phyloP scores from a whole-genome alignment of 2,329 filamentous ascomycete species.

The Epichloe elymi region DNA sequence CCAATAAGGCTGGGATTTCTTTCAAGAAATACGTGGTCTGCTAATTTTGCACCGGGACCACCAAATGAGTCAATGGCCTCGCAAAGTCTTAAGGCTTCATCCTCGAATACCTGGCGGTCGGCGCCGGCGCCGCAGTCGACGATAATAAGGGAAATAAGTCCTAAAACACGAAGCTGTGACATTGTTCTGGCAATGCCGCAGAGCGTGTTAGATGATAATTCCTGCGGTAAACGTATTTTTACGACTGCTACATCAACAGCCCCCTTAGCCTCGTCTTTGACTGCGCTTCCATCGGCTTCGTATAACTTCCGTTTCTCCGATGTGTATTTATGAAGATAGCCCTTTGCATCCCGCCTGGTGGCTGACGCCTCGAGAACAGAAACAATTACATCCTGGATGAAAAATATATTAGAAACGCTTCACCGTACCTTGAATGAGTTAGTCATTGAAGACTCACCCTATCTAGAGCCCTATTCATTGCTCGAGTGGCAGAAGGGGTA shows the following conservation, averaged over 20 bases:
- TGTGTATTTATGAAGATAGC: conserved; percentile 77
- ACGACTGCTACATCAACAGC: conserved; percentile 61
- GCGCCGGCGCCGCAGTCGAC: conserved; percentile 51
- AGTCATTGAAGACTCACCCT: conserved; percentile 12
- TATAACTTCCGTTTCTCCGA: conserved; percentile 14
- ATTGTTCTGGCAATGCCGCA: conserved; percentile 71
- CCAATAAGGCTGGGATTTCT: not conserved
- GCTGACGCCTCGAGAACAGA: conserved; percentile 79
- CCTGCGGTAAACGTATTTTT: conserved; percentile 65
- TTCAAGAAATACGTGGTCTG: conserved; percentile 33
- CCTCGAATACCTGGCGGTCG: conserved; percentile 28
- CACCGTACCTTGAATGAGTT: not conserved
- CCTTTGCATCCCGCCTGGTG: conserved; percentile 83
- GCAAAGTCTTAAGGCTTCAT: conserved; percentile 63
- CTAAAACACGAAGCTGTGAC: conserved; percentile 68
- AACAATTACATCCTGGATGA: conserved; percentile 64
- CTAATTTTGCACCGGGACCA: conserved; percentile 52
- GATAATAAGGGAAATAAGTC: conserved; percentile 70
- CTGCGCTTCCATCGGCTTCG: not conserved
- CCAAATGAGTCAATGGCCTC: conserved; percentile 59
- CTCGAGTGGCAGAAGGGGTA: conserved; percentile 15
- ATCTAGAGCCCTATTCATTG: conserved; percentile 20
- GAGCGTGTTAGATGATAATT: conserved; percentile 54
- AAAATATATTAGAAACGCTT: not conserved
- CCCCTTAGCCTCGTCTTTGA: not conserved